phyloP scores from a whole-genome alignment of 768 basidiomycete species.

The Nevesoporus exiguus region DNA sequence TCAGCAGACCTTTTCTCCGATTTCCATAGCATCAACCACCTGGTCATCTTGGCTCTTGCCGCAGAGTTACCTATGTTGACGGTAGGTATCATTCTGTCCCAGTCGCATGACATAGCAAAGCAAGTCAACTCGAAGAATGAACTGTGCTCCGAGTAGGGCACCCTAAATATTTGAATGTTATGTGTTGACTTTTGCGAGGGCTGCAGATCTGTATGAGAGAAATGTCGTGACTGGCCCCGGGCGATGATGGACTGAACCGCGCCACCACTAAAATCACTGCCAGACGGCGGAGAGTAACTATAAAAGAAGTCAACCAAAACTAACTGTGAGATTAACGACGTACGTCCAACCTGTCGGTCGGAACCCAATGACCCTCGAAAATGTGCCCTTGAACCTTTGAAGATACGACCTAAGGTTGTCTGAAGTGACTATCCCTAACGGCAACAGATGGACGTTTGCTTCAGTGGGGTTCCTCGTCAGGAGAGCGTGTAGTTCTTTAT shows the following conservation, averaged over 20 bases:
- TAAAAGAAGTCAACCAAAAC: conserved; percentile 2
- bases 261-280: conserved; percentile 55
- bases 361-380: conserved; percentile 73
- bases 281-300: conserved; percentile 66
- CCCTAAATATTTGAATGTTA: conserved; percentile 70
- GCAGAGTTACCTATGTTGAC: conserved; percentile 79
- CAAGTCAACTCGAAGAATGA: conserved; percentile 95
- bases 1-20: conserved; percentile 63
- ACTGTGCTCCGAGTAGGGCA: conserved; percentile 94
- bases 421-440: conserved; percentile 67
- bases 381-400: conserved; percentile 67
- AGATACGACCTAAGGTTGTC: conserved; percentile 79
- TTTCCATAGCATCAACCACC: conserved; percentile 90
- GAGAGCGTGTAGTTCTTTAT: conserved; percentile 75
- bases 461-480: conserved; percentile 73
- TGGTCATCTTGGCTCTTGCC: conserved; percentile 79
- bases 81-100: conserved; percentile 90
- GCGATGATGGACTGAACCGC: conserved; percentile 68
- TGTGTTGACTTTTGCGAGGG: conserved; percentile 69
- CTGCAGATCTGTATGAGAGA: conserved; percentile 65
- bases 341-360: conserved; percentile 97
- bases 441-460: conserved; percentile 83
- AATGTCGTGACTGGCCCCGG: conserved; percentile 60
- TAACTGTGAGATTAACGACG: conserved; percentile 28
- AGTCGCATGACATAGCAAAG: conserved; percentile 86